A percentile compares a stretch with the other conserved stretches of the same genome.
These are phyloP conservation scores for Candida xiaguanensis DNA, from an alignment of 805 yeast species.

Conservation along the genomic window DNA sequence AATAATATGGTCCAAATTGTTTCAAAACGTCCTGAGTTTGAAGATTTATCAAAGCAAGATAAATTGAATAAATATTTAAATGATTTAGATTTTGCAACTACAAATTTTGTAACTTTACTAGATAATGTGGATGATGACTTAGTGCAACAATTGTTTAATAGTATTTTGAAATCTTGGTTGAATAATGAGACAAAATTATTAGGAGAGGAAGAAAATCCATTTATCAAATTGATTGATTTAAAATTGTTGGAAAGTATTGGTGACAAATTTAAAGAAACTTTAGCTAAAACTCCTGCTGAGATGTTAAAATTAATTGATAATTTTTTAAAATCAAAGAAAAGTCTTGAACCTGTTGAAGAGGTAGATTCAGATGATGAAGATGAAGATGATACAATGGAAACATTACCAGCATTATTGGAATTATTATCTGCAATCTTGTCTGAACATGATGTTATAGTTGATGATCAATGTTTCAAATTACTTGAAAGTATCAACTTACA, in stretches of 20 bases:
- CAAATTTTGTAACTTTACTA: slow-evolving; percentile 39
- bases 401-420: slow-evolving; percentile 30
- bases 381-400: slow-evolving; percentile 13
- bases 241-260: slow-evolving; percentile 62
- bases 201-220: slow-evolving; percentile 40
- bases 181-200: slow-evolving; percentile 9
- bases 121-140: slow-evolving; percentile 46
- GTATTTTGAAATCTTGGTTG: slow-evolving; percentile 61
- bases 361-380: slow-evolving; percentile 27
- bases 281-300: slow-evolving; percentile 55
- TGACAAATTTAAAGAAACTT: slow-evolving; percentile 51
- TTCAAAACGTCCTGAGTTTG: slow-evolving; percentile 2
- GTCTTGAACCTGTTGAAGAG: slow-evolving; percentile 14
- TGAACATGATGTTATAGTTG: slow-evolving; percentile 24
- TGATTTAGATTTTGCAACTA: slow-evolving; percentile 24
- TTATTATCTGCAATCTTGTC: slow-evolving; percentile 34
- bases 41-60: slow-evolving; percentile 15
- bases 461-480: slow-evolving; percentile 23
- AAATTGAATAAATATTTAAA: slow-evolving; percentile 26
- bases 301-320: slow-evolving; percentile 42
- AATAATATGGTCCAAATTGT: slow-evolving; percentile 33
- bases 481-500: slow-evolving; percentile 25
- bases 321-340: slow-evolving; percentile 15
- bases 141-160: slow-evolving; percentile 46
- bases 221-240: slow-evolving; percentile 53